Evolutionary conservation across 352 stramenopile genomes (phyloP).

Genomic region (Phytopythium ostracodes): DNA sequence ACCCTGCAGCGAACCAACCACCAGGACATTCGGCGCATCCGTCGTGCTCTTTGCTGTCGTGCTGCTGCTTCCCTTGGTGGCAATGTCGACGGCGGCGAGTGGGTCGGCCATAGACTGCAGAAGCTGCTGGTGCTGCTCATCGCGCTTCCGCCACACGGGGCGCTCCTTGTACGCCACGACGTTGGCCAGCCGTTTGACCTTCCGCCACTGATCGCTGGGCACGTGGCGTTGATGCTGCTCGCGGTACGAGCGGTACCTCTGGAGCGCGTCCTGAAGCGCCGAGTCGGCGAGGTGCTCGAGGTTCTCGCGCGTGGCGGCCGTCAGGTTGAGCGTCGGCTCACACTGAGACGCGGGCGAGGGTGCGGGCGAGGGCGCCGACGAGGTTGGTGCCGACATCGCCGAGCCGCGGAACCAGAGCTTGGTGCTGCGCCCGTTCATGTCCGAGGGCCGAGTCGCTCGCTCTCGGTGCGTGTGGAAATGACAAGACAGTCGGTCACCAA

Average conservation of each 20-base stretch:
- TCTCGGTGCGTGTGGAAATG: background rate
- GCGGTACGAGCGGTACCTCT: conserved; percentile 29
- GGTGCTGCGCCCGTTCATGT: background rate
- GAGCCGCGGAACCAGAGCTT: background rate
- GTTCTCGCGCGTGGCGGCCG: conserved; percentile 16
- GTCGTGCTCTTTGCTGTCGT: background rate
- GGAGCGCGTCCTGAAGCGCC: conserved; percentile 25
- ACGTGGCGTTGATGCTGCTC: conserved; percentile 24
- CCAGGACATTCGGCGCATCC: conserved; percentile 13
- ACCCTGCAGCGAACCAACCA: conserved; percentile 40
- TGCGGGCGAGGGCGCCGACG: background rate
- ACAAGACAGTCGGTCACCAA: background rate
- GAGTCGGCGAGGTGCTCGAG: conserved; percentile 23
- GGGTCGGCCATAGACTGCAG: background rate
- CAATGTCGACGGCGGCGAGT: background rate
- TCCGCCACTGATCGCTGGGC: conserved; percentile 34
- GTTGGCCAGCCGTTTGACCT: conserved; percentile 27
- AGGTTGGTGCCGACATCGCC: background rate
- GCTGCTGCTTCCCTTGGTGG: background rate
- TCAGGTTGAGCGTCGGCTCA: conserved; percentile 17
- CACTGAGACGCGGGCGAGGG: conserved; percentile 3
- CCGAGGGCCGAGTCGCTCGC: background rate
- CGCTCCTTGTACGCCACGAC: conserved; percentile 40
- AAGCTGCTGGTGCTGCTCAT: conserved; percentile 1
- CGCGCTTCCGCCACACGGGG: conserved; percentile 13